Base-by-base conservation (phyloP, 129 eudicot species). In the Silybum marianum region DNA sequence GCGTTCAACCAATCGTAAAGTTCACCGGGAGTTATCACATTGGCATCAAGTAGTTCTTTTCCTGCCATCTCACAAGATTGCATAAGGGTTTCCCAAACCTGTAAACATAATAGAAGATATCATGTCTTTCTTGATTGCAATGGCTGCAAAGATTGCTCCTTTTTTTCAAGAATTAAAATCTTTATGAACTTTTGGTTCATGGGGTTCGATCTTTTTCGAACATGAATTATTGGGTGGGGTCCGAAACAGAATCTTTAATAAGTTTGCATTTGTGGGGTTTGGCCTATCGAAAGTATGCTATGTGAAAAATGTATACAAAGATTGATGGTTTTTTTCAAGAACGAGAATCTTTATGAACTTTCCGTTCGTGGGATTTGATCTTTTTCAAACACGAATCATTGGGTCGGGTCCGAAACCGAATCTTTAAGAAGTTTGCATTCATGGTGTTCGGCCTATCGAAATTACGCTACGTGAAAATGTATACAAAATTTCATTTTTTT, bases 41-140 rank as follows among this genome's bases (percentile, higher is more conserved):
- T 84, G 18, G 90, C 85, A 32, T 93, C 98, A 68, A 95, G 81
- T 22, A 95, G 85, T 62, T 92, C 98, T 58, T 81, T 93, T 72
- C 96, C 98, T 63, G 79, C 77, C 51, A 83, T 75, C 85, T 95
- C 99, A 34, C 89, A 84, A 6, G 91, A 74, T 80, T 72, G 91
- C 99, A 93, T 95, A 73, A 88, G 73, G 90, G 88, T 86, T 80
- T 78, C 90, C 98, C 98, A 95, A 67, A 95, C 90, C 99, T 95
- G 86, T 75, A 80, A 22, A 75, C 40, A 60, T 36, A 58, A 7
- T 28, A 74, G 1, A 10, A 10, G 7, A 12, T 44, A 36, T 39
- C 63, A 66, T 38, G n/a, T 24, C 14, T 67, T 65, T 65, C 69
- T 21, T 8, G 69, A 19, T 65, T 23, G 28, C 5, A 23, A 19